Evolutionary conservation across 2,329 filamentous ascomycete species (phyloP), one percentile per base, ranked within the genome.

Genomic region (Fusarium sp.): DNA sequence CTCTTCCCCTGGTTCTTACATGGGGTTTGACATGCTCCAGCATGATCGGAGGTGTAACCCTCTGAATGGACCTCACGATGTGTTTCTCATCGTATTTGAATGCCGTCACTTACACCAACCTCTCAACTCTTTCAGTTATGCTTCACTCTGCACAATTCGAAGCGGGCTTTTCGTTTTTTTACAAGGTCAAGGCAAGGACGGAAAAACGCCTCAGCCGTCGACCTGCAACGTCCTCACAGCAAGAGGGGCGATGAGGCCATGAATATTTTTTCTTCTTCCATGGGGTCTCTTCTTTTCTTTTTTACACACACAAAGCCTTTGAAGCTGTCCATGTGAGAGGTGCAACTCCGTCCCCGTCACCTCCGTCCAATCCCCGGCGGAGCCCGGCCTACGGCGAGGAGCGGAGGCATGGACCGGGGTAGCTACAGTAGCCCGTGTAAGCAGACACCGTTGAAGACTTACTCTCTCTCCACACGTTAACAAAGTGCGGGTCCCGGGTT

Each of bases 321-420:
- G 47, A 37, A 45, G 27, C 25, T 17, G 57, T 50, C 58, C 65
- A 71, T 72, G 69, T 72, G 66, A 74, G 60, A 67, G 63, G 43
- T 69, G 57, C 64, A 45, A 56, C 50, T 52, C 47, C 47, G 47
- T 52, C 47, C 47, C 10, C 17, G 27, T 30, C 25, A 63, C 35
- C 40, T 20, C 47, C 58, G 33, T 60, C 33, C 15, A 52, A 65
- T 68, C 64, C 27, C 58, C 58, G 60, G 64, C 30, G 22, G 56
- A 59, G 61, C 38, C 69, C 71, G 71, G 67, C 22, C 63, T 12
- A 65, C 71, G 70, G 58, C 70, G 71, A 74, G 64, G 64, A 47
- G 71, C 72, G 72, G 70, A 70, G 64, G 38, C 60, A 37, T 9
- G 66, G 68, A 71, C 71, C 59, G 60, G 74, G 67, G 58, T 62